Conservation (phyloP, 163 green algal genomes). For the Prototheca wickerhamii region DNA sequence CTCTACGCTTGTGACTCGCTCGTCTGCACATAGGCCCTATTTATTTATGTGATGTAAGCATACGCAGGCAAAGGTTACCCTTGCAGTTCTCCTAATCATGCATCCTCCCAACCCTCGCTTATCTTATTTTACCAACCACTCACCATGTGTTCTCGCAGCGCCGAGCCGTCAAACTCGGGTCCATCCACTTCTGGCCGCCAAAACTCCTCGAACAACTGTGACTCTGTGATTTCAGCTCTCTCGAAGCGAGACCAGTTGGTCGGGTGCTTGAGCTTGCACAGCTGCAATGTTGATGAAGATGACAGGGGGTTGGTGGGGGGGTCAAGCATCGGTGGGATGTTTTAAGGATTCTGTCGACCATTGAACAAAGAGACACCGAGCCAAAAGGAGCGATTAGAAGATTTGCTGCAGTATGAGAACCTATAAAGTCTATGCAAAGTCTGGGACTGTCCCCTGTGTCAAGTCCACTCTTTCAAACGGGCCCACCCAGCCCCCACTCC, state of each 20-base stretch:
- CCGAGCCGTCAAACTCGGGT: slow-evolving; percentile 48
- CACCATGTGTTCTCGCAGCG: slow-evolving; percentile 54
- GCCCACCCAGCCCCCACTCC: slow-evolving; percentile 17
- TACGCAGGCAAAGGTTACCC: too few species aligned
- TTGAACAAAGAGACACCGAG: too few species aligned
- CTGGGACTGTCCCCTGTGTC: too few species aligned
- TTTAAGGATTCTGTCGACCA: too few species aligned
- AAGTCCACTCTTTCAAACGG: too few species aligned
- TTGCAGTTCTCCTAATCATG: not conserved
- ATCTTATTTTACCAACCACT: not conserved
- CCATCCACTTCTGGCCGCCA: slow-evolving; percentile 48
- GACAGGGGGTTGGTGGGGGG: too few species aligned
- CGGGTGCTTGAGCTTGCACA: slow-evolving; percentile 63
- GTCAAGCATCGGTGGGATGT: not conserved
- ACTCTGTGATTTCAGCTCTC: slow-evolving; percentile 39
- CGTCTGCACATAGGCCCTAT: too few species aligned
- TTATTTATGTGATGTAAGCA: too few species aligned
- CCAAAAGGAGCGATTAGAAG: too few species aligned
- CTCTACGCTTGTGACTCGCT: too few species aligned
- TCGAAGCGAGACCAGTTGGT: slow-evolving; percentile 67
- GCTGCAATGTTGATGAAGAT: slow-evolving; percentile 30
- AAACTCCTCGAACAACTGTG: slow-evolving; percentile 40
- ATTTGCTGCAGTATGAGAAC: too few species aligned
- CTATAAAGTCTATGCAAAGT: too few species aligned
- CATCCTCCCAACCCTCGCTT: not conserved